Evolutionary conservation across 2,329 filamentous ascomycete species (phyloP).

Genomic region (Diaporthe longicolla): DNA sequence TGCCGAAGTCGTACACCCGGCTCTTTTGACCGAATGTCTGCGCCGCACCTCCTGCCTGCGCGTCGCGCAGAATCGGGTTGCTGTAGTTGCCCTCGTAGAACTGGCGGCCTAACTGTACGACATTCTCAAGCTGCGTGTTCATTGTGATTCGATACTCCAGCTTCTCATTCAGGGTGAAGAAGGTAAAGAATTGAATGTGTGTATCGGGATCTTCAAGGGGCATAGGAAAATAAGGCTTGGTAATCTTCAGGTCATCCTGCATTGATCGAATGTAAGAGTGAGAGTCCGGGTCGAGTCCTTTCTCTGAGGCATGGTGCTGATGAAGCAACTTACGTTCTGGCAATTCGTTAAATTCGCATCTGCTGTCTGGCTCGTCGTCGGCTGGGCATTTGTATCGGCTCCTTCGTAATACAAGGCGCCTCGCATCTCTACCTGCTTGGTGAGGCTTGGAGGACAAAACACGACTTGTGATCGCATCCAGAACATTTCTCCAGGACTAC

Average conservation of each 20-base stretch:
- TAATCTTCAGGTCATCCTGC: conserved; percentile 1
- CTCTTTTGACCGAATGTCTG: background rate
- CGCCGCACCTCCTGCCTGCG: background rate
- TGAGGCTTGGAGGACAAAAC: conserved; percentile 8
- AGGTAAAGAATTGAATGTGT: background rate
- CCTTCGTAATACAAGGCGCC: background rate
- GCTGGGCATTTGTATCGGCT: background rate
- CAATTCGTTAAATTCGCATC: conserved; percentile 5
- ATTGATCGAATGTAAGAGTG: background rate
- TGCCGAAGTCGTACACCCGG: background rate
- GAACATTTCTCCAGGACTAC: background rate
- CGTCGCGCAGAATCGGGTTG: background rate
- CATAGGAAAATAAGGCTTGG: background rate
- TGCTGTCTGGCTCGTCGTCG: background rate
- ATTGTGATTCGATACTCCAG: conserved; percentile 1
- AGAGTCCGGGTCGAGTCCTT: background rate
- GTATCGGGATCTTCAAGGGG: background rate
- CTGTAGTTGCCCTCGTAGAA: conserved; percentile 14
- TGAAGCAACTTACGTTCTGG: background rate
- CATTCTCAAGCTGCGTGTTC: conserved; percentile 1
- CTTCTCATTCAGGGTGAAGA: conserved; percentile 7
- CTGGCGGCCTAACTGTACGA: background rate
- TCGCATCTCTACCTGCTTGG: conserved; percentile 1
- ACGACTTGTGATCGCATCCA: conserved; percentile 7
- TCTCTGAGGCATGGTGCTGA: background rate